A percentile compares a stretch with the other conserved stretches of the same genome.
Evolutionary conservation across 2,329 filamentous ascomycete species (phyloP).

Genomic region (Aspergillus neoniger): DNA sequence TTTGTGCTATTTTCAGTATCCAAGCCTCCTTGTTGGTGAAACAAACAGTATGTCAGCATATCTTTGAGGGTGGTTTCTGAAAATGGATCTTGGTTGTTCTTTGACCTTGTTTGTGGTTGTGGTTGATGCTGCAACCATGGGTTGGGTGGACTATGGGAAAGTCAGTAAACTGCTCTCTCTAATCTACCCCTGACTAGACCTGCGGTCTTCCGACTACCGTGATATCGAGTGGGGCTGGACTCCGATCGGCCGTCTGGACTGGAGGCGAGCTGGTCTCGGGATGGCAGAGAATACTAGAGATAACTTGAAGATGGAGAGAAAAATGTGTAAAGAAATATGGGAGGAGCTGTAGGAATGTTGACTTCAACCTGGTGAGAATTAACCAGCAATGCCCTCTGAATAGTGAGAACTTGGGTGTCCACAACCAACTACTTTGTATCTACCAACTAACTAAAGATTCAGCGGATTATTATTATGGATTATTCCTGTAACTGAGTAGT

Average conservation of each 20-base stretch:
- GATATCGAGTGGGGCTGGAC: neutral
- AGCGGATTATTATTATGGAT: too few species aligned
- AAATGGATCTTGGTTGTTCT: neutral
- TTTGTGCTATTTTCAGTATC: neutral
- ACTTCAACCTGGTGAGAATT: neutral
- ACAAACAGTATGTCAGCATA: neutral
- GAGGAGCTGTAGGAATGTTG: neutral
- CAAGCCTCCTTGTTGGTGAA: neutral
- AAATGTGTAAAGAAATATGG: neutral
- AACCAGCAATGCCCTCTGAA: neutral
- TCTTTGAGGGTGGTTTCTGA: neutral
- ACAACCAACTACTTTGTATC: too few species aligned
- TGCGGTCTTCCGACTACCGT: neutral
- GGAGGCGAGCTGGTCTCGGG: conserved; percentile 1
- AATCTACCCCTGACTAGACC: neutral
- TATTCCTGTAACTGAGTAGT: too few species aligned
- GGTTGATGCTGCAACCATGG: neutral
- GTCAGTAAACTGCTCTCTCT: neutral
- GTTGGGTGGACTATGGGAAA: neutral
- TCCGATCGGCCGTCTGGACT: neutral
- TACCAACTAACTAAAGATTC: too few species aligned
- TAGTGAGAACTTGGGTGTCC: neutral
- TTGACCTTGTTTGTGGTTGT: neutral
- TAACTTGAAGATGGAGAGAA: neutral
- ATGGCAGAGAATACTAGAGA: neutral